A percentile compares a stretch with the other conserved stretches of the same genome.
Conservation (phyloP, 208 protist species). For the Trypanosoma lewisi region DNA sequence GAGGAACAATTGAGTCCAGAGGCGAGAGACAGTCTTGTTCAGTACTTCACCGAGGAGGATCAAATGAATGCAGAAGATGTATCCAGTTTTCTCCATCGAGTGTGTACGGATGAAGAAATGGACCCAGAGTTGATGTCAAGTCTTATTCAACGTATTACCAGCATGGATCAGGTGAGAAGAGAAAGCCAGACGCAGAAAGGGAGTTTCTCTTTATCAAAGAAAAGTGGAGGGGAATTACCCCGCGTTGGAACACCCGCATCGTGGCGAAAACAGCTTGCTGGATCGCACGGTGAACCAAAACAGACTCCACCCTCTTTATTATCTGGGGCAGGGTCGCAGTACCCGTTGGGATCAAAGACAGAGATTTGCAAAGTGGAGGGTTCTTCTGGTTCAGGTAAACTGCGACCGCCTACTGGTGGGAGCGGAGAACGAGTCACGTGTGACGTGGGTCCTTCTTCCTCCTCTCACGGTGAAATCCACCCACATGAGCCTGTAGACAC, state of each 20-base stretch:
- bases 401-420: background rate
- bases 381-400: background rate
- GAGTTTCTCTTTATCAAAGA: background rate
- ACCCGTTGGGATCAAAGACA: background rate
- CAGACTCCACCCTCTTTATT: background rate
- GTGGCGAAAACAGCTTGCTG: background rate
- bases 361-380: background rate
- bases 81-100: too few species aligned
- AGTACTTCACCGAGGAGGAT: too few species aligned
- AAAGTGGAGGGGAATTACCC: background rate
- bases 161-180: conserved; percentile 7
- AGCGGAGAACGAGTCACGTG: background rate
- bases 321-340: background rate
- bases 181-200: background rate
- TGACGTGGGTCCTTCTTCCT: too few species aligned
- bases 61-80: too few species aligned
- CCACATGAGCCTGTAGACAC: background rate
- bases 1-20: conserved; percentile 11
- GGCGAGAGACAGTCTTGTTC: too few species aligned
- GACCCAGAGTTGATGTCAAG: background rate
- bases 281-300: background rate
- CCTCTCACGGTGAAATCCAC: background rate
- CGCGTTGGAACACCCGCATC: background rate
- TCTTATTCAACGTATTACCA: conserved; percentile 16
- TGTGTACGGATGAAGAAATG: too few species aligned